Conservation (phyloP, 805 yeast genomes). For the Candida orba region DNA sequence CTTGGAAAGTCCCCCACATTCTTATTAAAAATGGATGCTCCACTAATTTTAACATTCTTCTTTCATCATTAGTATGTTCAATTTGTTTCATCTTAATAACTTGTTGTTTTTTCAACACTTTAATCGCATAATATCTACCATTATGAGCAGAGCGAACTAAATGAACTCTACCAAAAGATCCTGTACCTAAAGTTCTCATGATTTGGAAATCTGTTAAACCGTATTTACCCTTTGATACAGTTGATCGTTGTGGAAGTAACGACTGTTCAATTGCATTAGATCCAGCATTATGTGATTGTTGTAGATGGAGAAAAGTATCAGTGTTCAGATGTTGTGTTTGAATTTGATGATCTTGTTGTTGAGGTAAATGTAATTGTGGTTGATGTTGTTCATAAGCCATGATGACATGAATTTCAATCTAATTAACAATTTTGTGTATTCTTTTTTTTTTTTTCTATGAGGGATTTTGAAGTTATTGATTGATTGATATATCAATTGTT, state of each 20-base stretch:
- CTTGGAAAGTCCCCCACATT: conserved; percentile 98
- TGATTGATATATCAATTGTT: no score
- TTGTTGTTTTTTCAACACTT: conserved; percentile 78
- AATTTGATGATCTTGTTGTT: not conserved
- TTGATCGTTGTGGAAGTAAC: conserved; percentile 21
- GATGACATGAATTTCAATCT: no score
- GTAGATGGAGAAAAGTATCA: not conserved
- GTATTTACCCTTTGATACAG: conserved; percentile 57
- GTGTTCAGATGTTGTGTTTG: not conserved
- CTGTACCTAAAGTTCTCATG: conserved; percentile 87
- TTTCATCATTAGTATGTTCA: conserved; percentile 93
- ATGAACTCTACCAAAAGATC: conserved; percentile 93
- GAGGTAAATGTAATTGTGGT: not conserved
- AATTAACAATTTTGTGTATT: no score
- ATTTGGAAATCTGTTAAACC: conserved; percentile 73
- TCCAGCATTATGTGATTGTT: not conserved
- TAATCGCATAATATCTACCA: conserved; percentile 89
- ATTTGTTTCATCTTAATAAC: conserved; percentile 91
- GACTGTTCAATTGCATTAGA: conserved; percentile 14
- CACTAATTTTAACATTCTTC: conserved; percentile 78
- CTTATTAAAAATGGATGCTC: conserved; percentile 87
- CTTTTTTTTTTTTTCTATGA: not conserved
- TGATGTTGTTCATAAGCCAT: conserved; percentile 5
- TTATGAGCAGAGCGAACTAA: conserved; percentile 82
- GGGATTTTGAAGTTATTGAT: no score